Base-by-base conservation (phyloP, 805 yeast genomes). In the Suhomyces kilbournensis region DNA sequence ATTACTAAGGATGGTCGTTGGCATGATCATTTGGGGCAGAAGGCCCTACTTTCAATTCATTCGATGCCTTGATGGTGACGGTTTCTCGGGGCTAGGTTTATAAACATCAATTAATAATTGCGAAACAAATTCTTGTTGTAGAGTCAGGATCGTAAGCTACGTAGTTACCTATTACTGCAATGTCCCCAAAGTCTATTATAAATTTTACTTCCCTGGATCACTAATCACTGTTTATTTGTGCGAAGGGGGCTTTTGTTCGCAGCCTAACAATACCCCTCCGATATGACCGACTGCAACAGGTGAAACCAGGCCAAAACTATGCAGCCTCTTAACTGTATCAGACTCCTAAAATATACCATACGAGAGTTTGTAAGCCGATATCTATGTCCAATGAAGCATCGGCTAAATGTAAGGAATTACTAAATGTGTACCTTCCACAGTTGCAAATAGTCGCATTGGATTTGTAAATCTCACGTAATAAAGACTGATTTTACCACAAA, bases 81-180 rank as follows among this genome's bases (percentile, higher is more conserved):
- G 22, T 23, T 42, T 42, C 30, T 42, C 45, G 19, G 45, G 30
- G 45, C 30, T 22, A 42, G 45, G 45, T 42, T 42, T 42, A 20
- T 42, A 42, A 23, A 19, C 7, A 22, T 42, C n/a, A 42, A 42
- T 42, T 42, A 42, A 42, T 42, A 42, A 14, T 23, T 42, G 30
- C 26, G 42, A 38, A 38, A 38, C 17, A 38, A 7, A 14, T 17
- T 17, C 8, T 10, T 38, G 42, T 38, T n/a, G 22, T 38, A 38
- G 14, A 17, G 23, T 8, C 8, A 38, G 14, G 12, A 35, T 35
- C 22, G n/a, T 14, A 32, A 32, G 35, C 17, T 6, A 32, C 17
- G 35, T 32, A 32, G 35, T n/a, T 32, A 32, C 35, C 35, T 3
- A 4, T n/a, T 32, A n/a, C 6, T 9, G 35, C 35, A n/a, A 32